Evolutionary conservation across 352 stramenopile species (phyloP), one percentile per base, ranked within the genome.

Genomic region (Pythium plurisporium): DNA sequence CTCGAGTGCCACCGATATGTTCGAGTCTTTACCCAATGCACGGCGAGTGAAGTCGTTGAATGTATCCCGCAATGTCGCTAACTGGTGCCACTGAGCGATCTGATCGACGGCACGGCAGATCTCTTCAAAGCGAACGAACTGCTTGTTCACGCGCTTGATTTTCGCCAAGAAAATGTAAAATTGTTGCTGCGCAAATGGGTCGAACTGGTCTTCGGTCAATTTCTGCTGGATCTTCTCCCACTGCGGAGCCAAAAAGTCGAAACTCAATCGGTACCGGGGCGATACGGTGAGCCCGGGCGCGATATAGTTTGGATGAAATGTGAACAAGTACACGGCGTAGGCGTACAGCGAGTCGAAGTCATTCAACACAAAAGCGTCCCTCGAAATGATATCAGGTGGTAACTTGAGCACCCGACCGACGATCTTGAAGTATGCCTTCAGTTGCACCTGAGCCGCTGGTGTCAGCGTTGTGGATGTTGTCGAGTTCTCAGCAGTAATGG

Each of bases 281-380:
- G 74, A 79, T 2, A 89, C 31, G 9, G 44, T 20, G 27, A 79
- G 68, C 0, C 69, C 72, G 1, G 77, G 76, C 0, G 76, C 69
- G 9, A 89, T 66, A 42, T 81, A 78, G 47, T 89, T 89, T 9
- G 76, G 65, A 33, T 89, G 73, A 49, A 88, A 86, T 23, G 75
- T 58, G 54, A 82, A 87, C 37, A 88, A 43, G 15, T 87, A 91
- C 40, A 80, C 74, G 0, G 64, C 42, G 50, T 82, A 89, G 1
- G 78, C 66, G 37, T 90, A 91, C 3, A 89, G 67, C 29, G 79
- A 84, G 33, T 89, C 79, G 45, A 89, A 91, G 50, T 93, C 76
- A 57, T 81, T 86, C 7, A 85, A 56, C 19, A 87, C 69, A 33
- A 93, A 87, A 31, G 77, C 73, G 30, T 91, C 80, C 8, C 73